Evolutionary conservation across 805 yeast species (phyloP), one percentile per base, ranked within the genome.

Genomic region (Barnettozyma populi): DNA sequence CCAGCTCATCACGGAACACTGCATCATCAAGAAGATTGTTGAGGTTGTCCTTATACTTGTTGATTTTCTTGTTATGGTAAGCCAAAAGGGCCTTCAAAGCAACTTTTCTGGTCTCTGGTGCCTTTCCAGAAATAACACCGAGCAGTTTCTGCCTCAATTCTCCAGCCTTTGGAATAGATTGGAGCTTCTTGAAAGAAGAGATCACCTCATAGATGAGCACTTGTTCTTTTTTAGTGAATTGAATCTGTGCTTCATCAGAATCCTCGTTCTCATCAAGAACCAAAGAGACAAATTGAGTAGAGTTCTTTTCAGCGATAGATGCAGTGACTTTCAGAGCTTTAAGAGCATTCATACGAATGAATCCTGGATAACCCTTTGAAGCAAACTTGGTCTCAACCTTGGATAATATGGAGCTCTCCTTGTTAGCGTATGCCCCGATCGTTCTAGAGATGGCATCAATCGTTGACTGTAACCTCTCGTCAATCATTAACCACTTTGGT

Each of bases 1-100:
- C 71, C 27, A 90, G 69, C 65, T 90, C 97, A 65, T 94, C 99
- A 49, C 89, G 79, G 69, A 89, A 90, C 16, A 84, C 69, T 2
- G 86, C 78, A 51, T 89, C 95, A 62, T 92, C 97, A 16, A 92
- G 69, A 49, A 94, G 65, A 52, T 84, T 90, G 41, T 68, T 75
- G 56, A 94, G 68, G 55, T 84, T 83, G 51, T 85, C 96, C 48
- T 75, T 72, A 60, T 89, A 92, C 60, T 83, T 85, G 45, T 74
- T 75, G 31, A 88, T 66, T 3, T 70, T 71, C 2, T 76, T 73
- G 42, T 75, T 71, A 53, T 82, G 80, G 72, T 77, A 85, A 36
- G 85, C 79, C 34, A 89, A 65, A 5, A 94, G 59, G 36, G 85
- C 83, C 41, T 78, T 75, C 41, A 94, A 70, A 0, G 97, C 94